Conservation (phyloP, 2,329 filamentous ascomycete genomes). For the Colletotrichum sp. region DNA sequence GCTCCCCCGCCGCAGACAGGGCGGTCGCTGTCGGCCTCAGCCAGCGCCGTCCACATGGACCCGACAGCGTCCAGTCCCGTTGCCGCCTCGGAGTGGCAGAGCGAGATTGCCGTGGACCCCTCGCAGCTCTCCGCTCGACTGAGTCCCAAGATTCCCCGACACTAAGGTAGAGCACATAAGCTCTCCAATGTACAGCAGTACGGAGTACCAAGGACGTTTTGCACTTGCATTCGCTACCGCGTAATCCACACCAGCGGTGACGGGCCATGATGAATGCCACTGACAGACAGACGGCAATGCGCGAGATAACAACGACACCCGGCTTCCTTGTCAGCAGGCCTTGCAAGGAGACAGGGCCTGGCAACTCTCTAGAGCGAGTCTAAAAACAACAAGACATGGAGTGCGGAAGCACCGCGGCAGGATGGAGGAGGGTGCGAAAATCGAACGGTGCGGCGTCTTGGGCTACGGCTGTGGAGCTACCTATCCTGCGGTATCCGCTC, state of each 20-base stretch:
- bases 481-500: neutral
- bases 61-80: neutral
- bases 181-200: neutral
- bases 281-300: neutral
- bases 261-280: neutral
- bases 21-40: neutral
- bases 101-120: constrained; percentile 14
- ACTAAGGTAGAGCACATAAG: neutral
- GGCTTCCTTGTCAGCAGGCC: neutral
- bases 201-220: neutral
- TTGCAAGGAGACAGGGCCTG: neutral
- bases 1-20: neutral
- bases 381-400: neutral
- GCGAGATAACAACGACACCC: neutral
- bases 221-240: neutral
- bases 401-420: neutral
- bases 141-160: neutral
- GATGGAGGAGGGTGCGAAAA: neutral
- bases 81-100: constrained; percentile 8
- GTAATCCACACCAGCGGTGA: neutral
- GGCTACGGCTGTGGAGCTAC: neutral
- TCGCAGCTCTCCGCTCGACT: neutral
- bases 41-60: neutral
- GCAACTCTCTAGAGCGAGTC: neutral
- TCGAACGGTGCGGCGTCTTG: neutral